Conservation (phyloP, 768 basidiomycete genomes). For the Lactarius tabidus region DNA sequence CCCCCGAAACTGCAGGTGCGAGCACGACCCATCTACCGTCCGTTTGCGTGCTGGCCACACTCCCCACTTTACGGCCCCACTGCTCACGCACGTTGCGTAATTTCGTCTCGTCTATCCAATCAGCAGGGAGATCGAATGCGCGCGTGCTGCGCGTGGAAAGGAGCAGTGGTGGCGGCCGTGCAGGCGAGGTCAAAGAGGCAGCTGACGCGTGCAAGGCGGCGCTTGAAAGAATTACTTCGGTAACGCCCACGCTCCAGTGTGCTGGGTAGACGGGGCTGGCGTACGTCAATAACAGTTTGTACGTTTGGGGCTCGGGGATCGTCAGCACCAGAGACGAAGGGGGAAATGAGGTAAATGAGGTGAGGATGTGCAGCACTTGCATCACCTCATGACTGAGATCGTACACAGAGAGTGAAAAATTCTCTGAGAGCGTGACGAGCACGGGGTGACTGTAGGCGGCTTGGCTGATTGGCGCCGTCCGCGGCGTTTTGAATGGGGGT, state of each 20-base stretch:
- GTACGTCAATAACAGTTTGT: conserved; percentile 73
- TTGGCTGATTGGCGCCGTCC: conserved; percentile 49
- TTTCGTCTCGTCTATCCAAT: conserved; percentile 67
- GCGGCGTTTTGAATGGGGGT: conserved; percentile 38
- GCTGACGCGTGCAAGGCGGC: conserved; percentile 3
- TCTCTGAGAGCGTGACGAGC: conserved; percentile 63
- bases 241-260: conserved; percentile 76
- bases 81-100: conserved; percentile 64
- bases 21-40: conserved; percentile 85
- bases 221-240: conserved; percentile 65
- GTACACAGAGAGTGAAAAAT: conserved; percentile 69
- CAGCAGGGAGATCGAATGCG: conserved; percentile 65
- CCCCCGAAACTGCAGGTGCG: conserved; percentile 45
- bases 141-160: conserved; percentile 57
- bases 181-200: conserved; percentile 22
- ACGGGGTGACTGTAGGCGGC: conserved; percentile 78
- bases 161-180: conserved; percentile 43
- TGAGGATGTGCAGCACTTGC: conserved; percentile 59
- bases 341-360: conserved; percentile 74
- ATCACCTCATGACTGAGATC: conserved; percentile 52
- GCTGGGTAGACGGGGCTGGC: conserved; percentile 72
- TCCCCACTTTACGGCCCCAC: conserved; percentile 69
- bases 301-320: conserved; percentile 49
- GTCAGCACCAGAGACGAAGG: conserved; percentile 81
- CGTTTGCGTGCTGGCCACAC: conserved; percentile 71